Conservation (phyloP, 2,329 filamentous ascomycete genomes). For the Dothidotthia symphoricarpi region DNA sequence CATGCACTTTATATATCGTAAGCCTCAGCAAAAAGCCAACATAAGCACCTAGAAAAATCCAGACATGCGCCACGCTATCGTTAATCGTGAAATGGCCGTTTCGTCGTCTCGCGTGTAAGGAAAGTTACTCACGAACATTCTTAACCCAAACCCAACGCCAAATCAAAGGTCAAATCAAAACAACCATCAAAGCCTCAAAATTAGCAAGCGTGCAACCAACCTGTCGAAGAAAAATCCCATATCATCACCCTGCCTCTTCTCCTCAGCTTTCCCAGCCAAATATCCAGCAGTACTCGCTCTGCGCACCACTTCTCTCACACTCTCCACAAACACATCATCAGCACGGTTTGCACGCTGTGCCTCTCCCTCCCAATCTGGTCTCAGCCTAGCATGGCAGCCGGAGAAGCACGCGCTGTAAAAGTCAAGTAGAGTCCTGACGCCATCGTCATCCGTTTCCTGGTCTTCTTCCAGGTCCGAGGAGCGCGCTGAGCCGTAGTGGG, state of each 20-base stretch:
- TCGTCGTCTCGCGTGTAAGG: not conserved
- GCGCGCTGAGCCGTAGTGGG: conserved; percentile 5
- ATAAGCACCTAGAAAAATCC: too few species aligned
- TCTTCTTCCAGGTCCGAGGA: conserved; percentile 7
- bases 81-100: not conserved
- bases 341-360: conserved; percentile 3
- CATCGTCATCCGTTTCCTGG: conserved; percentile 22
- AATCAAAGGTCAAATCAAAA: not conserved
- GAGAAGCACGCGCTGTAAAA: conserved; percentile 39
- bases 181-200: conserved; percentile 11
- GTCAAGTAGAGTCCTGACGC: conserved; percentile 26
- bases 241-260: conserved; percentile 23
- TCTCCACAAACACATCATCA: conserved; percentile 30
- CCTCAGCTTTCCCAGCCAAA: conserved; percentile 19
- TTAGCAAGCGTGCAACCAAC: conserved; percentile 35
- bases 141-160: not conserved
- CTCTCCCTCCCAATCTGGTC: conserved; percentile 33
- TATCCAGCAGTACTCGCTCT: conserved; percentile 22
- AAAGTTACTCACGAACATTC: not conserved
- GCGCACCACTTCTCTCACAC: conserved; percentile 25
- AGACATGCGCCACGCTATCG: too few species aligned
- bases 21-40: too few species aligned
- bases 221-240: conserved; percentile 43
- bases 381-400: conserved; percentile 32
- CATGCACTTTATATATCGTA: too few species aligned